Evolutionary conservation across 306 rosid genomes (phyloP).

Genomic region (Rubus parviflorus): DNA sequence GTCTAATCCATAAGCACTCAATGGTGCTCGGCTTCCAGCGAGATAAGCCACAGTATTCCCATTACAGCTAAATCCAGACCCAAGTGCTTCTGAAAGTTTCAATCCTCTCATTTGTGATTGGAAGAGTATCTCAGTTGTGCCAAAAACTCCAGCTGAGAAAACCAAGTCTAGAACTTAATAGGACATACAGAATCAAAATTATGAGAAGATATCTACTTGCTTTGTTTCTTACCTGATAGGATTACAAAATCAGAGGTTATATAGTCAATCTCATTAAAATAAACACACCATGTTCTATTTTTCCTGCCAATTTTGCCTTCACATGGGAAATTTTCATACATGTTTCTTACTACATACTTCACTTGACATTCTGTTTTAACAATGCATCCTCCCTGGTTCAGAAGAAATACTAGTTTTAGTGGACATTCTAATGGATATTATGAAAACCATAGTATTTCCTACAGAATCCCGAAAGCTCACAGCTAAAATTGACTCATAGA

Average conservation of each 20-base stretch:
- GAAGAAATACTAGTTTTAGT: not conserved
- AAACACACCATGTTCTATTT: constrained; percentile 38
- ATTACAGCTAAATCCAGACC: constrained; percentile 45
- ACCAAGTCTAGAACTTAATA: not conserved
- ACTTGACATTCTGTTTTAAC: constrained; percentile 27
- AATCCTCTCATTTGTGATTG: constrained; percentile 41
- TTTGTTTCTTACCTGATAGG: constrained; percentile 26
- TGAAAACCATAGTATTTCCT: not conserved
- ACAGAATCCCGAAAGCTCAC: not conserved
- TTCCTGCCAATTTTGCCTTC: constrained; percentile 15
- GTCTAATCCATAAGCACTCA: constrained; percentile 27
- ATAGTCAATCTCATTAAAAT: constrained; percentile 35
- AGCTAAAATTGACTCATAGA: not conserved
- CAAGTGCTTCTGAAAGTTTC: constrained; percentile 35
- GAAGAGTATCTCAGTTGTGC: constrained; percentile 40
- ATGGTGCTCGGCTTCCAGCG: constrained; percentile 34
- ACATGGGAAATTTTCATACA: not conserved
- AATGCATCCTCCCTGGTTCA: constrained; percentile 32
- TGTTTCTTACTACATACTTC: constrained; percentile 28
- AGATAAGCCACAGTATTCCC: constrained; percentile 43
- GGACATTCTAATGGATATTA: not conserved
- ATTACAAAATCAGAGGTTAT: constrained; percentile 32
- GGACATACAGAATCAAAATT: not conserved
- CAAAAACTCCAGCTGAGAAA: constrained; percentile 22
- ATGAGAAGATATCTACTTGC: not conserved